Conservation (phyloP, 108 stramenopile species). For the Cyclotella cryptica region DNA sequence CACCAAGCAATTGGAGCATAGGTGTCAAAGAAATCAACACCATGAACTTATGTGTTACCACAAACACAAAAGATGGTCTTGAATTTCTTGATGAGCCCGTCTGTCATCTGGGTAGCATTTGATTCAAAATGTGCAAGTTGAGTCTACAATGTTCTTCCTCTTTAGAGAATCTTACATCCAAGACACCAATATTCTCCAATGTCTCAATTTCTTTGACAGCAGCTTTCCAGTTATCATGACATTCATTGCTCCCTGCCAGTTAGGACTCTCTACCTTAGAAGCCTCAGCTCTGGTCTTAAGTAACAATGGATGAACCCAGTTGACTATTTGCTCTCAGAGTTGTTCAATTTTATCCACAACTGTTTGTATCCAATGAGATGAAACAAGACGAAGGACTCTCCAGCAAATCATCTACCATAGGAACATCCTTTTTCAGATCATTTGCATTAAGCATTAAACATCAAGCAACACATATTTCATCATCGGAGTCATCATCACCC, state of each 20-base stretch:
- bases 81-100: conserved; percentile 52
- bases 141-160: too few species aligned
- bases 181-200: conserved; percentile 24
- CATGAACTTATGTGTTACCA: conserved; percentile 62
- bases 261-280: conserved; percentile 36
- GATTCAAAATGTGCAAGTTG: conserved; percentile 17
- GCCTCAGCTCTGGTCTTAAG: conserved; percentile 1
- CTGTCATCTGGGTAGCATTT: conserved; percentile 46
- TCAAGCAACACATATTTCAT: conserved; percentile 16
- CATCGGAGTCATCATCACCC: background rate
- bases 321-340: too few species aligned
- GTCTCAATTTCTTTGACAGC: conserved; percentile 37
- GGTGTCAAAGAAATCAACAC: conserved; percentile 64
- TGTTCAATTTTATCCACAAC: too few species aligned
- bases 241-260: conserved; percentile 52
- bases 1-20: conserved; percentile 63
- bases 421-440: background rate
- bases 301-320: too few species aligned
- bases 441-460: too few species aligned
- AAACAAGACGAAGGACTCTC: background rate
- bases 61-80: conserved; percentile 67
- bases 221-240: conserved; percentile 44
- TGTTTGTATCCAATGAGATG: too few species aligned
- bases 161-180: conserved; percentile 35
- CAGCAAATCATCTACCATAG: background rate